Evolutionary conservation across 768 basidiomycete species (phyloP), one percentile per base, ranked within the genome.

Genomic region (Chlorophyllum brunneum): DNA sequence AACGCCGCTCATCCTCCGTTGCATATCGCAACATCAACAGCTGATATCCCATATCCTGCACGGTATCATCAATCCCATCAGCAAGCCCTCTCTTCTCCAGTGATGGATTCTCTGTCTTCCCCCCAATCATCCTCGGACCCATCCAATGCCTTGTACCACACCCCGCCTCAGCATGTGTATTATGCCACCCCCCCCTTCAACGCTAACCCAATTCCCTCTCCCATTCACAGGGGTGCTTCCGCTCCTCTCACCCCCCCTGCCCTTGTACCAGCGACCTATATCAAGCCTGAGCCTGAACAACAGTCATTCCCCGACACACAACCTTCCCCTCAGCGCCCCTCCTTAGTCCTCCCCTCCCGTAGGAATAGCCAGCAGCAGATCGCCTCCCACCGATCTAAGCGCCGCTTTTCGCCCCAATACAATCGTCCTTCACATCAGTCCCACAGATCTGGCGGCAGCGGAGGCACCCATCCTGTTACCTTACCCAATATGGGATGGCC

Each of bases 121-220:
- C 39, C 49, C 23, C n/a, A 23, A 5, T 31, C 47, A 8, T 49
- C 40, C 38, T 41, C 47, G 47, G 43, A 54, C 23, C 20, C 46
- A 16, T 38, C 36, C 26, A 18, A 26, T 34, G 2, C 22, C 10
- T 39, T 22, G 13, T 49, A 42, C 18, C 37, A 45, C 22, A 22
- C 39, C 11, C 20, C 44, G 16, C 30, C 51, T 16, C 51, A 39
- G 18, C 36, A 40, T 18, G 5, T 10, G 22, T 50, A 52, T 22
- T 37, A 44, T 16, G 10, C 13, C n/a, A 15, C 42, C 15, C 33
- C 34, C 31, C 50, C 41, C 8, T 27, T 30, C 18, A n/a, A n/a
- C n/a, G n/a, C n/a, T n/a, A 22, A 24, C 13, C 2, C 41, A 9
- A n/a, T 51, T 26, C 23, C 50, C 22, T 44, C 51, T 15, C 33